Evolutionary conservation across 768 basidiomycete species (phyloP), one percentile per base, ranked within the genome.

Genomic region (Galerina marginata): DNA sequence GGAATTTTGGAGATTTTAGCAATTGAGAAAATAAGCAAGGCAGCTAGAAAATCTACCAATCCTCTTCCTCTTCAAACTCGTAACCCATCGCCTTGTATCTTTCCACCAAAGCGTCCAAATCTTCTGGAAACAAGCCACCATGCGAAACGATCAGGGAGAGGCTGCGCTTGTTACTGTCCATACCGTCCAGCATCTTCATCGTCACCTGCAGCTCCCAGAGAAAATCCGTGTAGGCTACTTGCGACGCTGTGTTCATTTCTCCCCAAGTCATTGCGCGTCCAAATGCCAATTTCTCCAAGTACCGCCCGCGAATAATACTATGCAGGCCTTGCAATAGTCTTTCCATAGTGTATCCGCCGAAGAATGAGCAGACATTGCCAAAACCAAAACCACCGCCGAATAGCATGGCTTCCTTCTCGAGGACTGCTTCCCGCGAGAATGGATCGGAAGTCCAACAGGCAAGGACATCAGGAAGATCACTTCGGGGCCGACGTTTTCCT

Each of bases 391-490:
- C 58, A 4, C 39, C 25, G 7, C 45, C 45, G 37, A 33, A 42
- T 5, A 59, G 46, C 26, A 59, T 59, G 4, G 33, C 38, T 33
- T 59, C 45, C 23, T 54, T 59, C 36, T 40, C 16, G 4, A 53
- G 44, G 4, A 52, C 52, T 7, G 38, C 36, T n/a, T 38, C 25
- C 2, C 36, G 50, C 20, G 58, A 54, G 6, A 4, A 29, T 3
- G 56, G 56, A 33, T 57, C 39, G 23, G 1, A 15, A 42, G 38
- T 11, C 51, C 38, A 53, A n/a, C 11, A 14, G 10, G 20, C 20
- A 4, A 39, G 16, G 33, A 26, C 38, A 42, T 4, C 11, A 25
- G 38, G 51, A 29, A 53, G 15, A 9, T 42, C 56, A 1, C 49
- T 40, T 7, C 11, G 7, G 5, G 46, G 9, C 5, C 10, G 36